Evolutionary conservation across 2,329 filamentous ascomycete species (phyloP), one percentile per base, ranked within the genome.

Genomic region (Claviceps cyperi): DNA sequence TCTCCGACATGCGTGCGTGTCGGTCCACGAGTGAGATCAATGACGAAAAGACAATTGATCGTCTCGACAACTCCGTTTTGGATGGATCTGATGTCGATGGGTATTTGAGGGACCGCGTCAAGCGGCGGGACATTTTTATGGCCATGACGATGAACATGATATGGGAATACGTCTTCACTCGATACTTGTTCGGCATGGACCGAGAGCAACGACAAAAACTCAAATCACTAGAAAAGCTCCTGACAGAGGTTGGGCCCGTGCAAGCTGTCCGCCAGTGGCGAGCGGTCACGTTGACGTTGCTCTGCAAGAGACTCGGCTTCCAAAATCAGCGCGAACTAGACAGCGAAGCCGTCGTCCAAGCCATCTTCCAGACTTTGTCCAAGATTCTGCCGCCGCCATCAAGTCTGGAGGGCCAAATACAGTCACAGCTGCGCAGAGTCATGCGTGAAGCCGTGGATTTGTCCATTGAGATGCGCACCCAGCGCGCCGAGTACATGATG

Each of bases 61-160:
- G 91, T 40, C 82, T 98, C 46, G 92, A 97, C 70, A 96, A 96
- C 66, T 81, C 88, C 53, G 82, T 98, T 49, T 77, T 98, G 24
- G 94, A 98, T 67, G 92, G 91, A 54, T 88, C 88, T 44, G 90
- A 97, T 62, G 89, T 95, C 55, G 89, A 97, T 66, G 72, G 75
- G 51, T 92, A 94, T 61, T 81, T 98, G 46, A 78, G 78, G 56
- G 91, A 98, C 64, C 86, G 94, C 39, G 84, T 96, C 50, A 83
- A 79, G 60, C 83, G 92, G 53, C 82, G 91, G 53, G 91, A 97
- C 64, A 83, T 97, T 52, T 96, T 98, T 75, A 96, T 97, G 88
- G 92, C 89, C 38, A 89, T 98, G 66, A 87, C 91, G 50, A 97
- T 97, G 90, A 92, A 86, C 54, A 96, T 98, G 89, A 83, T 98